phyloP scores from a whole-genome alignment of 1,284 basidiomycete species.

The Pseudozyma sp. region DNA sequence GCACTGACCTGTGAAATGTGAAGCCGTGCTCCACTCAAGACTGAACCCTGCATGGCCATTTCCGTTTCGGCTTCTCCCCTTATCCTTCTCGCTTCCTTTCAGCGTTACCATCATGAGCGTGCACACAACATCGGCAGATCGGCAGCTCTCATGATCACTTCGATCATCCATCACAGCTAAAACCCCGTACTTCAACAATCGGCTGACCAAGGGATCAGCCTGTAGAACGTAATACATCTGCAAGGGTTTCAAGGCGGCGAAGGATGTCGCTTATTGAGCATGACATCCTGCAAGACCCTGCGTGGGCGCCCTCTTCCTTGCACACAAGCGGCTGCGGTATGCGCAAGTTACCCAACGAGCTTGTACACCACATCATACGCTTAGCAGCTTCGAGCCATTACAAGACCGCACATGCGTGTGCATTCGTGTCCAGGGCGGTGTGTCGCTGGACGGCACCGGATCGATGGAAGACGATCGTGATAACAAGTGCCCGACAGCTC shows the following conservation, averaged over 20 bases:
- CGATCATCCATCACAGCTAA: no score
- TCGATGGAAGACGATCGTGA: conserved; percentile 50
- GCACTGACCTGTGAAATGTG: not conserved
- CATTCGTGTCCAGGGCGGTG: conserved; percentile 47
- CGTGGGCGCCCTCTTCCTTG: no score
- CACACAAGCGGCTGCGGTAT: not conserved
- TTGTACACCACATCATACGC: conserved; percentile 39
- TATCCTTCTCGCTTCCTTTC: not conserved
- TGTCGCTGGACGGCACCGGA: conserved; percentile 41
- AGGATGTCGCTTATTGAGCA: no score
- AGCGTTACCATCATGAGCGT: not conserved
- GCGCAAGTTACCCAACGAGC: conserved; percentile 31
- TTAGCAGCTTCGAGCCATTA: conserved; percentile 38
- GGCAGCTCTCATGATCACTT: no score
- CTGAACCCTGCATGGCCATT: not conserved
- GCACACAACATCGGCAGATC: not conserved
- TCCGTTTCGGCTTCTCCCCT: no score
- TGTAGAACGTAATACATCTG: no score
- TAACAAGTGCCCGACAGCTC: conserved; percentile 12
- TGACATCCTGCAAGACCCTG: no score
- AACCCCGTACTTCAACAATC: no score
- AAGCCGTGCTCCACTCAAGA: no score
- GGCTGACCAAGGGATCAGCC: no score
- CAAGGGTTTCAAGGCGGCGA: no score
- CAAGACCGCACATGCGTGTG: conserved; percentile 42